Conservation (phyloP, 768 basidiomycete genomes). For the Amanita brunnescens region DNA sequence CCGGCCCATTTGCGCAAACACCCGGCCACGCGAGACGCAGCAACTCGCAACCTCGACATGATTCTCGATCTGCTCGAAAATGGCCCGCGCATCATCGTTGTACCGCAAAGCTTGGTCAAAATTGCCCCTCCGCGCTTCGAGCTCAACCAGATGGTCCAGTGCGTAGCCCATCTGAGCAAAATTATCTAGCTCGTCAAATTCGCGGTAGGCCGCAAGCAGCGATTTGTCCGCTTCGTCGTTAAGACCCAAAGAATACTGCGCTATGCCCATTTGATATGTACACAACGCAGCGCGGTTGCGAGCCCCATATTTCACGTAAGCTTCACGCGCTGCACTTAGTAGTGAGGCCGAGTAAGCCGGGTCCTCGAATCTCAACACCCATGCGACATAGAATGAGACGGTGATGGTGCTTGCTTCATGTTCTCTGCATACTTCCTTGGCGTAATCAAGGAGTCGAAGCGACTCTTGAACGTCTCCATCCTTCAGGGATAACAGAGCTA, state of each 20-base stretch:
- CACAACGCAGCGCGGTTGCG: background rate
- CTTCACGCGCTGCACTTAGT: background rate
- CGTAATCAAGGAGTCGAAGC: background rate
- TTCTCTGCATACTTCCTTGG: background rate
- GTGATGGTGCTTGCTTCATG: background rate
- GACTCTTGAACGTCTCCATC: background rate
- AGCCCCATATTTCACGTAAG: background rate
- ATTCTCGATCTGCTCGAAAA: background rate
- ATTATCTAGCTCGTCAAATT: background rate
- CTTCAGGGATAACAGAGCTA: background rate
- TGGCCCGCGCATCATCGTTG: background rate
- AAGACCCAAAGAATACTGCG: background rate
- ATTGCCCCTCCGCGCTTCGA: background rate
- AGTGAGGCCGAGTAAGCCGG: background rate
- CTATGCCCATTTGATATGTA: too few species aligned
- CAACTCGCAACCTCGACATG: background rate
- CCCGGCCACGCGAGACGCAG: background rate
- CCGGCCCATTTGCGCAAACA: background rate
- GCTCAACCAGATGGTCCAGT: background rate
- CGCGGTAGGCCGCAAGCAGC: background rate
- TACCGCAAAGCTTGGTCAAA: background rate
- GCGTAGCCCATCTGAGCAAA: background rate
- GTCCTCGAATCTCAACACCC: background rate
- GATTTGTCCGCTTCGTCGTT: background rate
- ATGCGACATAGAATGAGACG: background rate